Conservation (phyloP, 495 filamentous ascomycete genomes). For the Penicillium roqueforti region DNA sequence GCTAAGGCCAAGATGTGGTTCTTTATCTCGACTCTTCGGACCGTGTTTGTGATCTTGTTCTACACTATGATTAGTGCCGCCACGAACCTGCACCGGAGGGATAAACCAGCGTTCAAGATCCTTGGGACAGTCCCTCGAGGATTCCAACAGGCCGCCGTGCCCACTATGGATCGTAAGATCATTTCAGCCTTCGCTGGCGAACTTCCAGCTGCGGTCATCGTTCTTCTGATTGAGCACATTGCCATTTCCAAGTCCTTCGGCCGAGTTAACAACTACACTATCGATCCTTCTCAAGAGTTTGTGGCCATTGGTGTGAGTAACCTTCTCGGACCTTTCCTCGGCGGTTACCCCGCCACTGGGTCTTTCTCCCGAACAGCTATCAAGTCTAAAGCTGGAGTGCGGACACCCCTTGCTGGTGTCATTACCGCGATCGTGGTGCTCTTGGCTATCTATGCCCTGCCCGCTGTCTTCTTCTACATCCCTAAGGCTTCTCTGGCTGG, state of each 20-base stretch:
- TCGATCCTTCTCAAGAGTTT: conserved; percentile 94
- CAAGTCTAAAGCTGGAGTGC: conserved; percentile 95
- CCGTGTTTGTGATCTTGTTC: conserved; percentile 86
- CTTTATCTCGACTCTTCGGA: conserved; percentile 83
- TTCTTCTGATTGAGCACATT: conserved; percentile 91
- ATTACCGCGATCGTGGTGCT: conserved; percentile 88
- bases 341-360: conserved; percentile 89
- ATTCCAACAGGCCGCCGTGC: conserved; percentile 79
- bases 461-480: conserved; percentile 93
- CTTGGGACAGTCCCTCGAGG: conserved; percentile 74
- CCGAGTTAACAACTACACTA: conserved; percentile 95
- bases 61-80: conserved; percentile 92
- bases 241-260: conserved; percentile 99
- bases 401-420: conserved; percentile 86
- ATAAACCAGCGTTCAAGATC: conserved; percentile 57
- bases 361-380: conserved; percentile 98
- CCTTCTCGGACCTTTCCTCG: conserved; percentile 88
- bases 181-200: conserved; percentile 58
- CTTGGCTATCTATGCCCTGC: conserved; percentile 89
- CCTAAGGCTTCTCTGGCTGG: conserved; percentile 79
- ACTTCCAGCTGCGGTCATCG: conserved; percentile 80
- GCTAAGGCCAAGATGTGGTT: conserved; percentile 72
- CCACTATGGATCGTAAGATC: conserved; percentile 58
- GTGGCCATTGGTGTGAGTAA: conserved; percentile 93
- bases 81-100: conserved; percentile 58